phyloP scores from a whole-genome alignment of 768 basidiomycete genomes.

The Pholiota conissans region DNA sequence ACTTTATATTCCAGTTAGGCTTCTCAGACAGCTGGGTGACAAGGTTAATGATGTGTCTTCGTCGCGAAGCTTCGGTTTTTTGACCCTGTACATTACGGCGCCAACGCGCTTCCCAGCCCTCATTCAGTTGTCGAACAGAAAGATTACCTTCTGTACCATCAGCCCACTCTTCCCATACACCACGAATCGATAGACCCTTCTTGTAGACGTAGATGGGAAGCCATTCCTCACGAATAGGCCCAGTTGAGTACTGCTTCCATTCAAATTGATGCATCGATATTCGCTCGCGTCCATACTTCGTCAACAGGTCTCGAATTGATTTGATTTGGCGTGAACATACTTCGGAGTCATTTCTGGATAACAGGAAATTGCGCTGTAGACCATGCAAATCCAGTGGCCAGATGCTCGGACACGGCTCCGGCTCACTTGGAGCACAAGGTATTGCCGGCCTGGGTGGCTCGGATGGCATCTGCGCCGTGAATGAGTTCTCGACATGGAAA shows the following conservation, averaged over 20 bases:
- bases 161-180: constrained; percentile 6
- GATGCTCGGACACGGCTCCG: too few species aligned
- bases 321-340: constrained; percentile 1
- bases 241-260: constrained; percentile 17
- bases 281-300: constrained; percentile 1
- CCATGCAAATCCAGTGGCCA: not conserved
- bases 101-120: not conserved
- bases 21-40: not conserved
- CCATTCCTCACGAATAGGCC: constrained; percentile 20
- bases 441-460: too few species aligned
- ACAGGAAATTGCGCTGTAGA: constrained; percentile 3
- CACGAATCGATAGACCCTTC: constrained; percentile 9
- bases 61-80: constrained; percentile 4
- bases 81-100: not conserved
- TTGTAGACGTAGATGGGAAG: constrained; percentile 24
- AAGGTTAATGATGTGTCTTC: not conserved
- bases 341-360: not conserved
- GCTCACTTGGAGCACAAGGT: too few species aligned
- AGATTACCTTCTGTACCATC: not conserved
- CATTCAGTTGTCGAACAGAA: not conserved
- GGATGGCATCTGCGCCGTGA: too few species aligned
- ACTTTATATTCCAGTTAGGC: not conserved
- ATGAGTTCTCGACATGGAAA: too few species aligned
- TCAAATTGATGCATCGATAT: constrained; percentile 16
- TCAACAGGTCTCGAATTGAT: not conserved